Conservation (phyloP, 2,329 filamentous ascomycete genomes). For the Ceratocystis alfenasii region DNA sequence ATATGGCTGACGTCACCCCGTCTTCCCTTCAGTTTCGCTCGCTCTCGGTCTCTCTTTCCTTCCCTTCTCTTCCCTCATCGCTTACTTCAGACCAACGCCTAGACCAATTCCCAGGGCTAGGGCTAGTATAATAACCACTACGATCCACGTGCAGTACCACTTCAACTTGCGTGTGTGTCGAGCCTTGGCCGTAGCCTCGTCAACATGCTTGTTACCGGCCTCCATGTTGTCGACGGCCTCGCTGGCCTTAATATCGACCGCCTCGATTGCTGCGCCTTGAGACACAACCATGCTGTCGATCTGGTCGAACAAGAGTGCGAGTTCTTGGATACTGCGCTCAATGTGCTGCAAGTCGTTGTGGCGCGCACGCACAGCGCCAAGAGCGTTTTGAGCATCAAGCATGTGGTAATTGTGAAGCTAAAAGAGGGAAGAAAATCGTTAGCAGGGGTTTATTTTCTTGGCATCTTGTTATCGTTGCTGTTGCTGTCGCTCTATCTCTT, state of each 20-base stretch:
- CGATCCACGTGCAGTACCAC: constrained; percentile 57
- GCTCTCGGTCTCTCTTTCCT: background rate
- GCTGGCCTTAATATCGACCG: constrained; percentile 53
- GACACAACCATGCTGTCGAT: constrained; percentile 62
- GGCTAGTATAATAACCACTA: constrained; percentile 45
- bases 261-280: constrained; percentile 53
- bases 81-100: constrained; percentile 33
- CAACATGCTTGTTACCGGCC: constrained; percentile 43
- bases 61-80: background rate
- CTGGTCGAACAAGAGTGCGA: constrained; percentile 59
- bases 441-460: background rate
- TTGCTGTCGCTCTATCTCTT: background rate
- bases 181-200: constrained; percentile 57
- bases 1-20: no score
- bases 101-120: constrained; percentile 45
- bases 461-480: background rate
- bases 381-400: constrained; percentile 33
- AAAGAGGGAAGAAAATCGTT: constrained; percentile 3
- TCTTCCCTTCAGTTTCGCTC: background rate
- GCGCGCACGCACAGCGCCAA: constrained; percentile 67
- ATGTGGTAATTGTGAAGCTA: constrained; percentile 18
- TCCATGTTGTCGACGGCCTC: constrained; percentile 55
- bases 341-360: constrained; percentile 77
- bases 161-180: constrained; percentile 60
- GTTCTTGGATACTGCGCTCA: constrained; percentile 60